phyloP scores from a whole-genome alignment of 306 rosid species.

The Albizia julibrissin region DNA sequence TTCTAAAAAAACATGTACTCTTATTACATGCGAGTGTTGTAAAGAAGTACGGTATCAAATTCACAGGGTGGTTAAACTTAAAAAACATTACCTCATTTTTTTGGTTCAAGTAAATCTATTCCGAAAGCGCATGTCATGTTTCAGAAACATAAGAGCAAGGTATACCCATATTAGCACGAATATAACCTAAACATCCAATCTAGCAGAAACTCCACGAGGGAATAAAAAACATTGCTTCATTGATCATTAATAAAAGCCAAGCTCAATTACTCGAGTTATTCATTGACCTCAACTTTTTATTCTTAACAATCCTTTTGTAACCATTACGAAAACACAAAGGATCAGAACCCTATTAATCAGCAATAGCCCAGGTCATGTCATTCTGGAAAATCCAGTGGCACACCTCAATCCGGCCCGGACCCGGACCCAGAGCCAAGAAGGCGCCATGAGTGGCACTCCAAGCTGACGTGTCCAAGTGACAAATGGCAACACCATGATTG shows the following conservation, averaged over 20 bases:
- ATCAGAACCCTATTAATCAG: background rate
- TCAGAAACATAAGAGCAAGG: background rate
- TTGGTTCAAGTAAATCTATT: background rate
- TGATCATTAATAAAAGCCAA: background rate
- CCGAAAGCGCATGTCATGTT: background rate
- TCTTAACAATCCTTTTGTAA: background rate
- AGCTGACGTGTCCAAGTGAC: conserved; percentile 81
- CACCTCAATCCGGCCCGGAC: conserved; percentile 77
- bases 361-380: conserved; percentile 73
- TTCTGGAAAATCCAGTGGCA: conserved; percentile 93
- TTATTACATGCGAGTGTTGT: too few species aligned
- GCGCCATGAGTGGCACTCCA: conserved; percentile 88
- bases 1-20: too few species aligned
- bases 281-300: background rate
- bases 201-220: background rate
- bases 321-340: background rate
- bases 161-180: background rate
- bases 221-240: background rate
- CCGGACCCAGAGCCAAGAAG: conserved; percentile 66
- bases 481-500: conserved; percentile 77
- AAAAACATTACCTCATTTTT: too few species aligned
- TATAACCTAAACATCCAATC: background rate
- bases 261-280: background rate
- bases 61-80: too few species aligned
- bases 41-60: too few species aligned